Evolutionary conservation across 2,329 filamentous ascomycete species (phyloP), one percentile per base, ranked within the genome.

Genomic region (Pseudocercospora fuligena): DNA sequence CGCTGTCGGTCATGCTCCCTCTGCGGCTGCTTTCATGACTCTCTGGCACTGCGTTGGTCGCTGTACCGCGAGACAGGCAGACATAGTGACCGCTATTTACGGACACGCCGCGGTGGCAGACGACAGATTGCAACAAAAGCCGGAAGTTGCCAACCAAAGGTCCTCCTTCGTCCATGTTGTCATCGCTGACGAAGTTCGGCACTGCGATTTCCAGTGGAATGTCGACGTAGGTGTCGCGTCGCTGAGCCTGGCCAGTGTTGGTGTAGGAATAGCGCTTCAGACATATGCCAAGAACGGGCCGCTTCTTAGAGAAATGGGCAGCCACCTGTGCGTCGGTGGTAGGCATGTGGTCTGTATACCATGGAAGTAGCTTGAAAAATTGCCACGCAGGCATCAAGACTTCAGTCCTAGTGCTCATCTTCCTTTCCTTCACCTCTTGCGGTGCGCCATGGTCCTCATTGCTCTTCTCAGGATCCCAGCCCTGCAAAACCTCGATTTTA

Each of bases 351-450:
- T 89, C 84, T 1, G 92, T 93, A 76, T 97, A 93, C 94, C 94
- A 97, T 29, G 94, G 94, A 73, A 97, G 93, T 27, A 98, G 83
- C 74, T 92, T 93, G 80, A 97, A 98, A 76, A 98, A 97, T 75
- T 97, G 94, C 93, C 94, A 98, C 1, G 95, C 95, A 43, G 94
- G 94, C 83, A 98, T 97, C 66, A 94, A 90, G 14, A 98, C 91
- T 73, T 97, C 94, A 75, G 94, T 97, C 70, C 86, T 72, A 11
- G 74, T 74, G 68, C 74, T 74, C 66, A 76, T 65, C 64, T 76
- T 74, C 40, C 75, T 58, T 46, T 69, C 64, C 59, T 71, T 68
- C 51, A 59, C 53, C 59, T 75, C 69, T 51, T 54, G 43, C 12
- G 62, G 46, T 9, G 63, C 58, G 9, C 79, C 77, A 61, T 81